These are phyloP conservation scores for Ganoderma leucocontextum DNA, from an alignment of 1,284 basidiomycete species.

Conservation along the genomic window DNA sequence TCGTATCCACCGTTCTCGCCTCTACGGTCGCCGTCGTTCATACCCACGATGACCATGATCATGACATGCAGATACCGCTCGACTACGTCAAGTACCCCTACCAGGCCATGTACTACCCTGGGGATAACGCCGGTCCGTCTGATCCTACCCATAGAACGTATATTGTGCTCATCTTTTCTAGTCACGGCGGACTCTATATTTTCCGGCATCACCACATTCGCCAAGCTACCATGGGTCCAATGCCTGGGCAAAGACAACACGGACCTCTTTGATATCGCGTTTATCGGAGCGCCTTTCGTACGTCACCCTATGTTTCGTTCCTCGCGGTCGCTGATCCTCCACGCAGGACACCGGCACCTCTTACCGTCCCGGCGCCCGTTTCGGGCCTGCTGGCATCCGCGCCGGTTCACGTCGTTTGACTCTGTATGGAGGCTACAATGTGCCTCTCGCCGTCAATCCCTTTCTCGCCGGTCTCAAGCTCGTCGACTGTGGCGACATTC, in stretches of 20 bases:
- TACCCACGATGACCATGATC: constrained; percentile 53
- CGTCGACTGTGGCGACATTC: constrained; percentile 77
- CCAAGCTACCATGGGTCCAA: constrained; percentile 77
- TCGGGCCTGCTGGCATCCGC: constrained; percentile 81
- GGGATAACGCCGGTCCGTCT: constrained; percentile 60
- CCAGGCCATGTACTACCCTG: constrained; percentile 56
- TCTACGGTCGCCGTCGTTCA: constrained; percentile 29
- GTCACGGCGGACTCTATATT: constrained; percentile 77
- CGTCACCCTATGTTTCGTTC: constrained; percentile 38
- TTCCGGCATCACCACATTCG: constrained; percentile 79
- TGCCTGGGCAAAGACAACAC: constrained; percentile 68
- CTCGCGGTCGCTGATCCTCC: constrained; percentile 13
- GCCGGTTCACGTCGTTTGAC: constrained; percentile 77
- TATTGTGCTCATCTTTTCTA: constrained; percentile 32
- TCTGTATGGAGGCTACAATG: constrained; percentile 79
- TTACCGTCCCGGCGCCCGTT: constrained; percentile 81
- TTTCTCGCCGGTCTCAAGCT: constrained; percentile 68
- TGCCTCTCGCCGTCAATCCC: constrained; percentile 74
- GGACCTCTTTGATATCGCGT: constrained; percentile 74
- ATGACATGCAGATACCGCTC: constrained; percentile 63
- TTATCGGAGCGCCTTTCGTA: constrained; percentile 83
- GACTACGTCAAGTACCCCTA: constrained; percentile 71
- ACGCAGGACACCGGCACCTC: constrained; percentile 75
- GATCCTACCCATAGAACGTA: neutral
- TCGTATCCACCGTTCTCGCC: constrained; percentile 22